Conservation (phyloP, 768 basidiomycete genomes). For the Psilocybe sp. region DNA sequence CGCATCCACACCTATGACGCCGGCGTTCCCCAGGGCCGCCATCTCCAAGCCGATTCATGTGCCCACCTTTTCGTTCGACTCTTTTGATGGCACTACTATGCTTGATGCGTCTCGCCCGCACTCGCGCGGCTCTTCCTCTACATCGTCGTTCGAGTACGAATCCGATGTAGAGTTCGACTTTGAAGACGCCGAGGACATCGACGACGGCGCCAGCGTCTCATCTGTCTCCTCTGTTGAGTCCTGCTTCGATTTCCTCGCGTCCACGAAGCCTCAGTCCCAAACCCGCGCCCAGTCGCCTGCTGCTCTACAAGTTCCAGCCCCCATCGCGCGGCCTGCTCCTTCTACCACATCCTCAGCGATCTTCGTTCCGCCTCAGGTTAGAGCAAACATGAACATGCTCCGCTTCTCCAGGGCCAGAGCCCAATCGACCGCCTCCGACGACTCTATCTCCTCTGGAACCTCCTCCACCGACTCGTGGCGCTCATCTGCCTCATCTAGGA, state of each 20-base stretch:
- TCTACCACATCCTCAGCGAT: too few species aligned
- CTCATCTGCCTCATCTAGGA: neutral
- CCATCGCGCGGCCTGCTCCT: too few species aligned
- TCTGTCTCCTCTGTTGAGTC: constrained; percentile 28
- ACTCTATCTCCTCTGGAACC: too few species aligned
- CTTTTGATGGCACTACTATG: constrained; percentile 13
- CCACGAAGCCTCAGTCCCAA: constrained; percentile 8
- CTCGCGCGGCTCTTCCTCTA: constrained; percentile 37
- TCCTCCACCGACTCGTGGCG: too few species aligned
- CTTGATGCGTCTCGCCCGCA: constrained; percentile 33
- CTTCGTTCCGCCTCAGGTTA: too few species aligned
- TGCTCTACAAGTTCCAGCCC: too few species aligned
- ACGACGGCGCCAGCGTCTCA: constrained; percentile 25
- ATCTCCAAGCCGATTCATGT: constrained; percentile 5
- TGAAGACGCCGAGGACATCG: neutral
- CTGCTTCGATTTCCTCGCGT: constrained; percentile 20
- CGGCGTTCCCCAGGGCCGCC: constrained; percentile 17
- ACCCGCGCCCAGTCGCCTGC: too few species aligned
- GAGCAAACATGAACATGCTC: too few species aligned
- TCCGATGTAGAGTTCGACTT: too few species aligned
- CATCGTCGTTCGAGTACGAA: constrained; percentile 26
- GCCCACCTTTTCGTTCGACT: constrained; percentile 8
- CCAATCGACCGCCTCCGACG: too few species aligned
- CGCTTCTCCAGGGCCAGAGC: too few species aligned
- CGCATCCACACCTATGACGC: constrained; percentile 33